Percentiles rank a stretch among this genome's conserved stretches.
phyloP scores from a whole-genome alignment of 2,329 filamentous ascomycete genomes.

The Aspergillus ochraceoroseus region DNA sequence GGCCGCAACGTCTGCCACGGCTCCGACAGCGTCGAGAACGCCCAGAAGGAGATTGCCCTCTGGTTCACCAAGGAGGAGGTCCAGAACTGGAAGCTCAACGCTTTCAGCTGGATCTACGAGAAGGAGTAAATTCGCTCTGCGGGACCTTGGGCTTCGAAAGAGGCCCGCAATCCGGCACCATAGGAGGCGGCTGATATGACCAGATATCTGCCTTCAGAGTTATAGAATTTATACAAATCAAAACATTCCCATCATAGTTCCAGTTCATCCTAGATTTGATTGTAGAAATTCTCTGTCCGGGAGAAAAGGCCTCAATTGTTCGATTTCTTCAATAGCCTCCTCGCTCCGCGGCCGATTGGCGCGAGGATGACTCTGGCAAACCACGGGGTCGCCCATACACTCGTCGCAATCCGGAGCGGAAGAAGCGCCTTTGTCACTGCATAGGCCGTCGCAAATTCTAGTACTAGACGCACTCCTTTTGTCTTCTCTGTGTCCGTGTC shows the following conservation, averaged over 20 bases:
- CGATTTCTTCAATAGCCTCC: slow-evolving; percentile 37
- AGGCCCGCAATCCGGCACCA: slow-evolving; percentile 12
- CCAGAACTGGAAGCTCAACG: slow-evolving; percentile 74
- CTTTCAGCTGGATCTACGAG: slow-evolving; percentile 97
- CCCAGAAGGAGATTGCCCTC: slow-evolving; percentile 98
- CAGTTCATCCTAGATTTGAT: too few species aligned
- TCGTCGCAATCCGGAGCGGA: slow-evolving; percentile 68
- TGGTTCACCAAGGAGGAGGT: slow-evolving; percentile 94
- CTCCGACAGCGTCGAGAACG: slow-evolving; percentile 96
- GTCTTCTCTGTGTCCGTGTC: slow-evolving; percentile 27
- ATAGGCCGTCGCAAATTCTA: slow-evolving; percentile 80
- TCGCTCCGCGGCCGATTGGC: slow-evolving; percentile 42
- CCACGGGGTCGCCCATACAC: slow-evolving; percentile 87
- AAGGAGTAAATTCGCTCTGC: slow-evolving; percentile 52
- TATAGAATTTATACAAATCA: slow-evolving; percentile 12
- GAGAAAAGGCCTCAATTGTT: too few species aligned
- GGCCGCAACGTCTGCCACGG: slow-evolving; percentile 99
- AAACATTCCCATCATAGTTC: slow-evolving; percentile 1
- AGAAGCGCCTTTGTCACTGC: slow-evolving; percentile 81
- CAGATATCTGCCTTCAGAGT: background rate
- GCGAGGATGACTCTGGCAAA: slow-evolving; percentile 66
- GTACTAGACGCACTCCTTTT: slow-evolving; percentile 51
- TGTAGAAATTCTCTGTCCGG: too few species aligned
- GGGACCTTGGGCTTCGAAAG: slow-evolving; percentile 16
- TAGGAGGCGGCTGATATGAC: slow-evolving; percentile 2